phyloP scores from a whole-genome alignment of 202 grass and related monocot species.

The Bolboschoenoplectus hybrid region DNA sequence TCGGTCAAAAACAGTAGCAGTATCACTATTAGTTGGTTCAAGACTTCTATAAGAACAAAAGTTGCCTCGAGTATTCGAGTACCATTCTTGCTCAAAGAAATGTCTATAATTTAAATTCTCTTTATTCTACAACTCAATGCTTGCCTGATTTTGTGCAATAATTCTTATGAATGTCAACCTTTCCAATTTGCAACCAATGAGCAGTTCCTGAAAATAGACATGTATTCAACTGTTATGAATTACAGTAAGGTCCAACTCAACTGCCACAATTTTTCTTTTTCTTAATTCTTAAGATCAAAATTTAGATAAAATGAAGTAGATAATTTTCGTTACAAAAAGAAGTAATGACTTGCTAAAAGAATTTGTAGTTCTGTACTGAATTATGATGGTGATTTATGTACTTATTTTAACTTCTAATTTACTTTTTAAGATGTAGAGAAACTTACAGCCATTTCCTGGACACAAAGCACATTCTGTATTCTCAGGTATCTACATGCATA shows the following conservation, averaged over 20 bases:
- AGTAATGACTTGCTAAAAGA: conserved; percentile 16
- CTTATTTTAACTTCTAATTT: conserved; percentile 12
- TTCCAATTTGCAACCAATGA: conserved; percentile 69
- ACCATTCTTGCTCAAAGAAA: conserved; percentile 4
- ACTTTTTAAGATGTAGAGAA: conserved; percentile 25
- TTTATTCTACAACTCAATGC: conserved; percentile 30
- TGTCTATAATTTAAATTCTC: conserved; percentile 12
- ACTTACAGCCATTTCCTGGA: conserved; percentile 79
- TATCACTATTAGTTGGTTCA: conserved; percentile 18
- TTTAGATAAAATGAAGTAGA: conserved; percentile 19
- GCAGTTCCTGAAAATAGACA: conserved; percentile 56
- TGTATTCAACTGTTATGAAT: conserved; percentile 41
- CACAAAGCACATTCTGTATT: conserved; percentile 87
- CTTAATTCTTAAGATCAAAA: conserved; percentile 14
- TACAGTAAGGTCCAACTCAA: conserved; percentile 19
- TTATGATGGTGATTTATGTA: neutral
- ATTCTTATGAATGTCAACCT: conserved; percentile 75
- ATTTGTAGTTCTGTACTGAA: conserved; percentile 9
- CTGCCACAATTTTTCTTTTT: conserved; percentile 25
- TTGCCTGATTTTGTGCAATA: conserved; percentile 80
- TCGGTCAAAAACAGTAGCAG: neutral
- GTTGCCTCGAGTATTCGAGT: neutral
- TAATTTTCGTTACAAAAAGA: conserved; percentile 24
- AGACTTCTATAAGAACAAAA: conserved; percentile 38
- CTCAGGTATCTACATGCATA: conserved; percentile 64